Percentiles rank a stretch among this genome's conserved stretches.
Evolutionary conservation across 306 rosid genomes (phyloP).

Genomic region (Calophaca sinica): DNA sequence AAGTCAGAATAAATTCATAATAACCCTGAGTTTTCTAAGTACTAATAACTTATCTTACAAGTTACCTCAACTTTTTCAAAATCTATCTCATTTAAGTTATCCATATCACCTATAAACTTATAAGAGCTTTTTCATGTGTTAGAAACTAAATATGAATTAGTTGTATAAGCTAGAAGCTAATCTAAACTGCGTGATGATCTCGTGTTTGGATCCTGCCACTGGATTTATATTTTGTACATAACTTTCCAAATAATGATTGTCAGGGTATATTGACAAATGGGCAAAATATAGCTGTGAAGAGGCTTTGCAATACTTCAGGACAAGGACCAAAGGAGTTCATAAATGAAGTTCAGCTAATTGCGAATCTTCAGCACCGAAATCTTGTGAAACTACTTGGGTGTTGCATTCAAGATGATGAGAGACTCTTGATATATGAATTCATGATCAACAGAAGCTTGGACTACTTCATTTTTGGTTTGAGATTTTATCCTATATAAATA

Average conservation of each 20-base stretch:
- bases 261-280: conserved; percentile 65
- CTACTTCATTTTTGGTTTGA: conserved; percentile 66
- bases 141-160: not conserved
- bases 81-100: not conserved
- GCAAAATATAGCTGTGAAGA: conserved; percentile 68
- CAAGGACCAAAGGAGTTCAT: conserved; percentile 70
- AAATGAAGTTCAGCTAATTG: conserved; percentile 65
- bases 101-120: not conserved
- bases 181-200: too few species aligned
- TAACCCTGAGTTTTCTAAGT: not conserved
- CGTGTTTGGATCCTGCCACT: not conserved
- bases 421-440: conserved; percentile 65
- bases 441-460: conserved; percentile 73
- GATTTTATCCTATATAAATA: conserved; percentile 1
- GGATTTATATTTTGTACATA: conserved; percentile 26
- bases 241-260: conserved; percentile 23
- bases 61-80: not conserved
- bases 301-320: conserved; percentile 59
- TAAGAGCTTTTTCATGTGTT: not conserved
- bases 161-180: not conserved
- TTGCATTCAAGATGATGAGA: conserved; percentile 62
- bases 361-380: conserved; percentile 77
- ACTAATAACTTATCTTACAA: not conserved
- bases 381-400: conserved; percentile 72
- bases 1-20: not conserved